phyloP scores from a whole-genome alignment of 345 rosid genomes.

The Citropsis articulata region DNA sequence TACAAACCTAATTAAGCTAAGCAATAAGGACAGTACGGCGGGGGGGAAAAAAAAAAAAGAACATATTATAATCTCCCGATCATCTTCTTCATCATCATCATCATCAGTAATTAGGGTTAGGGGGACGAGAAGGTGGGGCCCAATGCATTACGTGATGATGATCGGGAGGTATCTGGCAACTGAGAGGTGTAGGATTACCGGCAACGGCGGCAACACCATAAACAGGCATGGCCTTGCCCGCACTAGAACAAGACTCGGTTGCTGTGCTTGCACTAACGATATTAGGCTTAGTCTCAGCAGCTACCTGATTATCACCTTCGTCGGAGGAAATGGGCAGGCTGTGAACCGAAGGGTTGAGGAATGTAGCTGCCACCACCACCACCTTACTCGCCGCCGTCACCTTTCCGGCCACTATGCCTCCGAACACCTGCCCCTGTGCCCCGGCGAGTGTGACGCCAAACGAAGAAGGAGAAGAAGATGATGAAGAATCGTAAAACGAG shows the following conservation, averaged over 20 bases:
- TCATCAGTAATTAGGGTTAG: conserved; percentile 2
- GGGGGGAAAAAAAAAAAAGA: too few species aligned
- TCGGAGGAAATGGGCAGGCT: conserved; percentile 23
- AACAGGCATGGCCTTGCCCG: conserved; percentile 20
- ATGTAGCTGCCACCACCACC: conserved; percentile 39
- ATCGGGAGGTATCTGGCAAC: conserved; percentile 26
- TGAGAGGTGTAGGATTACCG: conserved; percentile 20
- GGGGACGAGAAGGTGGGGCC: conserved; percentile 25
- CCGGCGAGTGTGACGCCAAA: conserved; percentile 51
- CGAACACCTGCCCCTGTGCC: conserved; percentile 46
- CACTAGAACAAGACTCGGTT: conserved; percentile 10
- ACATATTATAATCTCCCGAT: neutral
- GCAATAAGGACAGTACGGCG: too few species aligned
- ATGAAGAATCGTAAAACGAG: conserved; percentile 25
- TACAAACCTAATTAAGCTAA: too few species aligned
- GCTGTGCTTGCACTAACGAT: conserved; percentile 3
- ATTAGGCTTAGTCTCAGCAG: conserved; percentile 4
- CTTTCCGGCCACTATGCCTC: conserved; percentile 50
- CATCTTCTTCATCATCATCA: neutral
- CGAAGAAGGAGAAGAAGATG: conserved; percentile 6
- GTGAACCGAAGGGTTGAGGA: conserved; percentile 25
- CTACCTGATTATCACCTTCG: neutral
- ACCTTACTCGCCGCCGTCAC: conserved; percentile 40
- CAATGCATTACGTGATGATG: conserved; percentile 23
- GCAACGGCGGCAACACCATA: conserved; percentile 13